Conservation (phyloP, 2,329 filamentous ascomycete genomes). For the Gaeumannomyces tritici region DNA sequence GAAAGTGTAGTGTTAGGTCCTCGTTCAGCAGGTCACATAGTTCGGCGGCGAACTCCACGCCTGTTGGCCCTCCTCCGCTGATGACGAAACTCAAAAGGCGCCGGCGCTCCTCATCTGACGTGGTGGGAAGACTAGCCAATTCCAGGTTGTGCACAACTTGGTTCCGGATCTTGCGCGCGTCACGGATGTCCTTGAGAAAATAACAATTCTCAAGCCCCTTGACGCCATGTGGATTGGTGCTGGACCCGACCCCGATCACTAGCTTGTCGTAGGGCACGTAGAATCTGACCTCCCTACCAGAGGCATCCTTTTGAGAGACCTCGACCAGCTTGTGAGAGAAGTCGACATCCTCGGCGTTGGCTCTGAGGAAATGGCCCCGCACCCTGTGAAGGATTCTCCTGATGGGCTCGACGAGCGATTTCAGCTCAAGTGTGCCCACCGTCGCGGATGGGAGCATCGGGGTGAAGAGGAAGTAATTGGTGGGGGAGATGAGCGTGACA, state of each 20-base stretch:
- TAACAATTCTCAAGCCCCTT: constrained; percentile 89
- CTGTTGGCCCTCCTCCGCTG: constrained; percentile 88
- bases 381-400: constrained; percentile 71
- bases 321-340: constrained; percentile 89
- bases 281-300: constrained; percentile 69
- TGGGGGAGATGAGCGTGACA: constrained; percentile 86
- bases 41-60: constrained; percentile 95
- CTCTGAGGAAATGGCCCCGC: constrained; percentile 82
- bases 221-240: constrained; percentile 91
- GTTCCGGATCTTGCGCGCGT: constrained; percentile 84
- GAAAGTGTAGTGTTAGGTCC: constrained; percentile 75
- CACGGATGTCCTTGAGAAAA: constrained; percentile 91
- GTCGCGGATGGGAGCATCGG: constrained; percentile 97
- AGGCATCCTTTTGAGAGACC: constrained; percentile 60
- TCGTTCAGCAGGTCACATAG: constrained; percentile 95
- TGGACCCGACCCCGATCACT: constrained; percentile 82
- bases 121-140: constrained; percentile 84
- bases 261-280: constrained; percentile 98
- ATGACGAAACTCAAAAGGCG: constrained; percentile 92
- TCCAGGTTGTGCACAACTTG: constrained; percentile 84
- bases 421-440: constrained; percentile 84
- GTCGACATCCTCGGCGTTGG: constrained; percentile 77
- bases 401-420: constrained; percentile 88
- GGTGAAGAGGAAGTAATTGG: constrained; percentile 96
- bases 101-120: constrained; percentile 74